These are phyloP conservation scores for Penicillium sp. DNA, from an alignment of 2,329 filamentous ascomycete genomes.

Conservation along the genomic window DNA sequence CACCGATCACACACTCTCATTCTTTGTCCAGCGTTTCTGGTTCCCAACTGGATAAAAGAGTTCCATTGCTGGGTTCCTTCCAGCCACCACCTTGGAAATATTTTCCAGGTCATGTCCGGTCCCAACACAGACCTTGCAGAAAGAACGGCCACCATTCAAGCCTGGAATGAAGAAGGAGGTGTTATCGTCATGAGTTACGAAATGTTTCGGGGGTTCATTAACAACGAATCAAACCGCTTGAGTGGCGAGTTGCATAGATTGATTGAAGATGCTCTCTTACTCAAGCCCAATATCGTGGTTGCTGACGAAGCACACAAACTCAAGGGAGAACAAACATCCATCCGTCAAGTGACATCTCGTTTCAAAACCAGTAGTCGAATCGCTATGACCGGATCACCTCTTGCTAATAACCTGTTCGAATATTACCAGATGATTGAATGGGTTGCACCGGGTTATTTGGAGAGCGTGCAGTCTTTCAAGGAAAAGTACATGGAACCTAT, in stretches of 20 bases:
- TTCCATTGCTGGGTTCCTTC: conserved; percentile 67
- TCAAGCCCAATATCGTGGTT: conserved; percentile 70
- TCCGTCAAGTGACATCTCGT: conserved; percentile 55
- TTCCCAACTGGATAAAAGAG: conserved; percentile 84
- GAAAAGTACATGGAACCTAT: conserved; percentile 73
- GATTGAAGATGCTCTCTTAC: conserved; percentile 53
- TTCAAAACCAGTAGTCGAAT: conserved; percentile 73
- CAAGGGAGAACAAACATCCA: conserved; percentile 63
- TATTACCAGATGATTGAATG: conserved; percentile 88
- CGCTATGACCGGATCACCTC: conserved; percentile 81
- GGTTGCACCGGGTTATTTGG: conserved; percentile 78
- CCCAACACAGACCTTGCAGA: conserved; percentile 14
- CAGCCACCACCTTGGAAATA: conserved; percentile 53
- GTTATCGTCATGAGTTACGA: conserved; percentile 75
- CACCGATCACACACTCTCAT: conserved; percentile 66
- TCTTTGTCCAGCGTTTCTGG: conserved; percentile 71
- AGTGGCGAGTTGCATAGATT: conserved; percentile 39
- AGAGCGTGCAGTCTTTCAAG: conserved; percentile 66
- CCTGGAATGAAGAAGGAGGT: conserved; percentile 68
- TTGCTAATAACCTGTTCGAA: conserved; percentile 81
- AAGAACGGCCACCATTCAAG: conserved; percentile 50
- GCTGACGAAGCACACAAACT: conserved; percentile 83
- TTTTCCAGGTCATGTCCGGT: conserved; percentile 35
- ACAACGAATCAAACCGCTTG: conserved; percentile 27
- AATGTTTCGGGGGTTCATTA: conserved; percentile 58